Evolutionary conservation across 371 early-diverging fungal genomes (phyloP).

Genomic region (Gilbertella persicaria): DNA sequence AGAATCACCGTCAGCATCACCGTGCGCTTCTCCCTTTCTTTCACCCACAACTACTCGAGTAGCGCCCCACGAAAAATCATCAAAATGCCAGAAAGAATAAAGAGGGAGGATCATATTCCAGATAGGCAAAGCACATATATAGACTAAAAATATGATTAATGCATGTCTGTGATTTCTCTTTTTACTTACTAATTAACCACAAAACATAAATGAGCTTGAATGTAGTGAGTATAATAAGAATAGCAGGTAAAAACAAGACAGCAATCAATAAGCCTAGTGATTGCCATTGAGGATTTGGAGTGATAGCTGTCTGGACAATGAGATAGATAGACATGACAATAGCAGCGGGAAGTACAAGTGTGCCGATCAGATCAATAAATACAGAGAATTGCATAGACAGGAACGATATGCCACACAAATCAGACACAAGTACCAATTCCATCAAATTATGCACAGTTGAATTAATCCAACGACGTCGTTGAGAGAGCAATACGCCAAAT

Average conservation of each 20-base stretch:
- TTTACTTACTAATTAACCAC: constrained; percentile 73
- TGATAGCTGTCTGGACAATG: constrained; percentile 54
- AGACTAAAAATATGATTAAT: constrained; percentile 37
- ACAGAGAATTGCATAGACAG: constrained; percentile 91
- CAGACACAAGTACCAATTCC: constrained; percentile 85
- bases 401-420: constrained; percentile 87
- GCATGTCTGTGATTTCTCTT: not conserved
- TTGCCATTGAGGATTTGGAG: constrained; percentile 51
- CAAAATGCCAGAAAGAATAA: constrained; percentile 97
- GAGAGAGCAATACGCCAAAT: constrained; percentile 78
- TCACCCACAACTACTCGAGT: constrained; percentile 80
- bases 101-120: constrained; percentile 95
- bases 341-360: constrained; percentile 83
- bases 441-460: constrained; percentile 90
- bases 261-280: constrained; percentile 69
- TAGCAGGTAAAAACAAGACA: constrained; percentile 79
- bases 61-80: constrained; percentile 95
- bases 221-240: constrained; percentile 87
- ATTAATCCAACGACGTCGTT: constrained; percentile 93
- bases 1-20: constrained; percentile 60
- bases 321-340: constrained; percentile 64
- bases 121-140: constrained; percentile 80
- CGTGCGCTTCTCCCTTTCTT: constrained; percentile 63
- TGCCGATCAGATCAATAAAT: constrained; percentile 81
- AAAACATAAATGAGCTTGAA: constrained; percentile 76